Base-by-base conservation (phyloP, 1,284 basidiomycete genomes). In the Tetrapyrgos nigripes region DNA sequence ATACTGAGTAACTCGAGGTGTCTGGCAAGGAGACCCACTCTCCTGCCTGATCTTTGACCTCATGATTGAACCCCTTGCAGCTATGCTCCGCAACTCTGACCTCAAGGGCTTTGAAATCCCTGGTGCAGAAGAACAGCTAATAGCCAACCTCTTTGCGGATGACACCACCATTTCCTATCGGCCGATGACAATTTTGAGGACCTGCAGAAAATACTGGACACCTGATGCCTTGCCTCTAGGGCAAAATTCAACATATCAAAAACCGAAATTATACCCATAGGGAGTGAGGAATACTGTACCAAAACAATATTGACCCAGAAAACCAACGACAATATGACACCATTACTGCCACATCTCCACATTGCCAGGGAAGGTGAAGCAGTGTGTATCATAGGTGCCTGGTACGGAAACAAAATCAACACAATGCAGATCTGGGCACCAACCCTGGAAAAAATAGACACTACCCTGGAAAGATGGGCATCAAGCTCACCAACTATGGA, bases 11-110 rank as follows among this genome's bases (percentile, higher is more conserved):
- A 67, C 48, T 0, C 49, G 76, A 52, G 78, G 77, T 0, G 77
- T 80, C 2, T 1, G 73, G 29, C 76, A 79, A 59, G 75, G 74
- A 0, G 72, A 77, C 62, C 76, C 73, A 0, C 57, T 77, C 0
- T 80, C 76, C 0, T 80, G 77, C 62, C 66, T 80, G 0, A 67
- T 81, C 1, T 54, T 54, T 33, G 44, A 54, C 44, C n/a, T 54
- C 10, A 44, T 44, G 17, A 54, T 54, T 35, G 44, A 54, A 33
- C 53, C 53, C 8, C 28, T 54, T 2, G 53, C 43, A 2, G 19
- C 28, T 0, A 60, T 58, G 29, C 57, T 78, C 0, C 17, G 75
- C 17, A 55, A 63, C 1, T 76, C 75, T 0, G 19, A 58, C 2
- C 65, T 79, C 6, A 24, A 65, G 54, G 76, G 76, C 0, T 63